Evolutionary conservation across 306 rosid genomes (phyloP).

Genomic region (Spatholobus suberectus): DNA sequence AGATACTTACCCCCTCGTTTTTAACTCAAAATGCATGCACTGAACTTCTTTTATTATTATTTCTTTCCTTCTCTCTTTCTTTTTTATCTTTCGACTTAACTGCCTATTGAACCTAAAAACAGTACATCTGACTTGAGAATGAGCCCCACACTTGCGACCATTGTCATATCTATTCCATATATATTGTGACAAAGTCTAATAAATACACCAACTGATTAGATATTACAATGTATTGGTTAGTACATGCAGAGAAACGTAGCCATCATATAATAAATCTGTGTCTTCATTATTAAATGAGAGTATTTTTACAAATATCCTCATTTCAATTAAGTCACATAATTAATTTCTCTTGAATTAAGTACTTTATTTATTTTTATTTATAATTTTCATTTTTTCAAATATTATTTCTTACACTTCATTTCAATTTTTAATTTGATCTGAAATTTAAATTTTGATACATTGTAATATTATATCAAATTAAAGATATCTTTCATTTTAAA

Average conservation of each 20-base stretch:
- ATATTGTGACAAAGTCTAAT: neutral
- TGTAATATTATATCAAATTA: too few relatives aligned
- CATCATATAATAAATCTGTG: neutral
- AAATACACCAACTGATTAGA: neutral
- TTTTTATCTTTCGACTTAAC: neutral
- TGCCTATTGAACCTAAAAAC: neutral
- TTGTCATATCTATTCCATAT: neutral
- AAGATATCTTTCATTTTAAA: neutral
- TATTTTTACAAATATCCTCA: neutral
- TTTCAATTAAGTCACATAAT: neutral
- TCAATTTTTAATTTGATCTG: neutral
- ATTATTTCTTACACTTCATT: neutral
- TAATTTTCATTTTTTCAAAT: neutral
- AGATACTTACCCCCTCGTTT: neutral
- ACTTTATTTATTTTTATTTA: neutral
- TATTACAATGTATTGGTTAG: neutral
- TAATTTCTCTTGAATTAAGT: neutral
- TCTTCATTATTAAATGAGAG: neutral
- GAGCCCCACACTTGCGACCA: neutral
- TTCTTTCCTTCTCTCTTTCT: neutral
- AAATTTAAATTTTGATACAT: too few relatives aligned
- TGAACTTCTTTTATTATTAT: neutral
- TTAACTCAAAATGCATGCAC: neutral
- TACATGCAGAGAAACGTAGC: slow-evolving; percentile 8
- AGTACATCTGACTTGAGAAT: neutral